Conservation (phyloP, 164 flowering plant genomes). For the Magnolia sinica region DNA sequence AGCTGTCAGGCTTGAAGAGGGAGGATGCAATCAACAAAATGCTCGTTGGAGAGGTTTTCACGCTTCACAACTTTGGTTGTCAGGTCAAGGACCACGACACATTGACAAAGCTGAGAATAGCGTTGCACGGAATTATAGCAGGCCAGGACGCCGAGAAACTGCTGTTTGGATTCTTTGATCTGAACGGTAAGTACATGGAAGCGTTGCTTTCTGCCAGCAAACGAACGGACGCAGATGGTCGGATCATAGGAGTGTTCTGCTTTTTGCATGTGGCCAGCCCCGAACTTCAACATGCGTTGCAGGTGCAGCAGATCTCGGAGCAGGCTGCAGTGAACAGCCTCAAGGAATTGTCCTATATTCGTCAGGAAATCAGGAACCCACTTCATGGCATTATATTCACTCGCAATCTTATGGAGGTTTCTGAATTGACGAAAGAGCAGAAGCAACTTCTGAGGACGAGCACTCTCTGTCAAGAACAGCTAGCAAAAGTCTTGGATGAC, state of each 20-base stretch:
- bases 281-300: slow-evolving; percentile 68
- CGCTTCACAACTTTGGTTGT: slow-evolving; percentile 46
- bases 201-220: slow-evolving; percentile 58
- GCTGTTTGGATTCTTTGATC: slow-evolving; percentile 54
- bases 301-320: slow-evolving; percentile 60
- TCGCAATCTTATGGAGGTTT: slow-evolving; percentile 43
- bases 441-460: slow-evolving; percentile 42
- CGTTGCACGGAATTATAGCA: slow-evolving; percentile 44
- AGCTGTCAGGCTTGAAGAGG: slow-evolving; percentile 55
- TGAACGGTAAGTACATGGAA: slow-evolving; percentile 50
- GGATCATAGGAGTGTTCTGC: slow-evolving; percentile 54
- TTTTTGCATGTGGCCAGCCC: slow-evolving; percentile 75
- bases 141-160: slow-evolving; percentile 56
- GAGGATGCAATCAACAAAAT: slow-evolving; percentile 48
- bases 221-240: slow-evolving; percentile 51
- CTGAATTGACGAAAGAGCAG: slow-evolving; percentile 53
- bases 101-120: slow-evolving; percentile 54
- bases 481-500: slow-evolving; percentile 54
- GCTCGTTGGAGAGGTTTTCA: slow-evolving; percentile 76
- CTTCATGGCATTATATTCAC: slow-evolving; percentile 48
- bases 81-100: slow-evolving; percentile 67
- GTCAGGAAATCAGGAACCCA: slow-evolving; percentile 56
- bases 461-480: slow-evolving; percentile 53
- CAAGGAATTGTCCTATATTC: slow-evolving; percentile 52
- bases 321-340: slow-evolving; percentile 53